These are phyloP conservation scores for Prunus yedoensis DNA, from an alignment of 331 rosid genomes.

Conservation along the genomic window DNA sequence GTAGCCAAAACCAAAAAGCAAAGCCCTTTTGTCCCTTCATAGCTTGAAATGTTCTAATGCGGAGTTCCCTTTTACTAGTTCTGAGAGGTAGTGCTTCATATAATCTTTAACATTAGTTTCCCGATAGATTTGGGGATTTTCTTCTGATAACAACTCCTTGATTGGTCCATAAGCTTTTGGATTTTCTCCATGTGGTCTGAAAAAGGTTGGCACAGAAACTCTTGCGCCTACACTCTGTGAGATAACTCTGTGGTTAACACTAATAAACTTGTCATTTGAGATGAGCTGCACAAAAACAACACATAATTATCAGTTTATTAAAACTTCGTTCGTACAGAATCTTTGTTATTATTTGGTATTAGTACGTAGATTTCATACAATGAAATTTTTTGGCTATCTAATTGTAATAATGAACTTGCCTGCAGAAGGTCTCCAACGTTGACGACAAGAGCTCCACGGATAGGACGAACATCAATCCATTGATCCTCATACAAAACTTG, in stretches of 20 bases:
- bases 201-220: constrained; percentile 19
- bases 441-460: constrained; percentile 27
- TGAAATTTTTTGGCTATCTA: too few relatives aligned
- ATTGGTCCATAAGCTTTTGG: too few relatives aligned
- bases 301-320: neutral
- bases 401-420: too few relatives aligned
- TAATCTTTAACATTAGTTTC: constrained; percentile 26
- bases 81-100: neutral
- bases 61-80: constrained; percentile 35
- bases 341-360: neutral
- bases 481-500: constrained; percentile 9
- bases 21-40: too few relatives aligned
- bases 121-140: constrained; percentile 35
- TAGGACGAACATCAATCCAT: constrained; percentile 26
- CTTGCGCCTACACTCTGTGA: constrained; percentile 38
- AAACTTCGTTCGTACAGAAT: neutral
- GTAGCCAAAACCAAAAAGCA: too few relatives aligned
- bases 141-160: constrained; percentile 20
- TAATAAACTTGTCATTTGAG: constrained; percentile 51
- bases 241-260: constrained; percentile 54
- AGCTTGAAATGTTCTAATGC: neutral
- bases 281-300: constrained; percentile 39
- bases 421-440: constrained; percentile 38
- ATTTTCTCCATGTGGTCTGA: too few relatives aligned
- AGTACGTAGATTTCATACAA: too few relatives aligned